Base-by-base conservation (phyloP, 441 rosid species). In the Gossypium lobatum region DNA sequence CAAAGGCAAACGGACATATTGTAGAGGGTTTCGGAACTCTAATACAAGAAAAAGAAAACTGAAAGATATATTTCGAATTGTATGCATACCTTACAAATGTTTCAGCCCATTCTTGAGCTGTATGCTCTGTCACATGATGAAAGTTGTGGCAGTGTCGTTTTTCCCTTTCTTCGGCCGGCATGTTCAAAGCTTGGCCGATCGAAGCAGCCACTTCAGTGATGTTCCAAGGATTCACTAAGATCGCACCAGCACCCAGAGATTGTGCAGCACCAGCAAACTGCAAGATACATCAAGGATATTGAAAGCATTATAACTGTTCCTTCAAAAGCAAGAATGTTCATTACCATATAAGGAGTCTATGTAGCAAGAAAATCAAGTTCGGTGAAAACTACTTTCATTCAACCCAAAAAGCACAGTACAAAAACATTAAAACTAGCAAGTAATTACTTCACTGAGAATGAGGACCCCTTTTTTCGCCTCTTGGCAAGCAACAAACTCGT, bases 191-290 rank as follows among this genome's bases (percentile, higher is more conserved):
- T 75, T 87, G 94, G 26, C 82, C 92, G 73, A 96, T 96, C 62
- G 99, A 91, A 69, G 86, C 87, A 64, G 99, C 99, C 77, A 96
- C 99, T 87, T 96, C 99, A 37, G 95, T 93, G 62, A 96, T 92
- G 87, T 96, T 96, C 99, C 99, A 96, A 53, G 99, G 99, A 79
- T 96, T 96, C 81, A 96, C 97, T 69, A 96, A 91, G 80, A 96
- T 88, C 57, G 98, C 98, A 75, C 99, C 99, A 78, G 99, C 99
- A 66, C 99, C 99, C 18, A 96, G 85, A 74, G 98, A 93, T 81
- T 96, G 99, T 74, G 99, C 99, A 60, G 98, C 99, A 72, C 99
- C 99, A 57, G 99, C 99, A 84, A 92, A 93, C 98, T 95, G 80
- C 52, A 75, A 50, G 65, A 76, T 74, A 63, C 63, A 83, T 55